Evolutionary conservation across 2,329 filamentous ascomycete species (phyloP), one percentile per base, ranked within the genome.

Genomic region (Phaeoacremonium minimum): DNA sequence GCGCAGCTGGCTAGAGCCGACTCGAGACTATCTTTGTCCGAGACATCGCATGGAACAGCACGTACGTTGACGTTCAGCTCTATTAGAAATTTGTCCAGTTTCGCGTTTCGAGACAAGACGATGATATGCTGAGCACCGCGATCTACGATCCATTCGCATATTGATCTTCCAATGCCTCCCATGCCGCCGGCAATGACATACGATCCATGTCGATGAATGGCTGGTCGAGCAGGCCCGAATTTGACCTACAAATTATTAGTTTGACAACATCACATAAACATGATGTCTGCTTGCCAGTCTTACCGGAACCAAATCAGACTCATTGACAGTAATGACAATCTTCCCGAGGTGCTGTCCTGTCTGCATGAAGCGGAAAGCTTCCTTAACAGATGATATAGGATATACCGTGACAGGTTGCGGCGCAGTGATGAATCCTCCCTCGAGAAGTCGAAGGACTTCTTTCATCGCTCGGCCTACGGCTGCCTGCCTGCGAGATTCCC

Each of bases 181-280:
- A 61, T 42, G 12, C 57, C 56, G n/a, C 58, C 57, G 7, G 49
- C 50, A 31, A 61, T 46, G 20, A 61, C 39, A 40, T 60, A 61
- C 1, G 49, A 49, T 19, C 48, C 49, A 12, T 52, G 36, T 6
- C n/a, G n/a, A n/a, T n/a, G n/a, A n/a, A 31, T n/a, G 7, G 7
- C 9, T 4, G 41, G 29, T 11, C 36, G 38, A 4, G 50, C 38
- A n/a, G 32, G 12, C 18, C 15, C 8, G 30, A 17, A 15, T 32
- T 15, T 32, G 17, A 17, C 15, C 11, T 6, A 5, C 7, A 7
- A 13, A 13, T 32, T 32, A 32, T 13, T 17, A 15, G 15, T n/a
- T 7, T 7, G 7, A 15, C 7, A 17, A 32, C n/a, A 18, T 12
- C 11, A 15, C 30, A 17, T 32, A 12, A 32, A 9, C n/a, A 32